Evolutionary conservation across 1,139 yeast genomes (phyloP).

Genomic region (Geotrichum fermentans): DNA sequence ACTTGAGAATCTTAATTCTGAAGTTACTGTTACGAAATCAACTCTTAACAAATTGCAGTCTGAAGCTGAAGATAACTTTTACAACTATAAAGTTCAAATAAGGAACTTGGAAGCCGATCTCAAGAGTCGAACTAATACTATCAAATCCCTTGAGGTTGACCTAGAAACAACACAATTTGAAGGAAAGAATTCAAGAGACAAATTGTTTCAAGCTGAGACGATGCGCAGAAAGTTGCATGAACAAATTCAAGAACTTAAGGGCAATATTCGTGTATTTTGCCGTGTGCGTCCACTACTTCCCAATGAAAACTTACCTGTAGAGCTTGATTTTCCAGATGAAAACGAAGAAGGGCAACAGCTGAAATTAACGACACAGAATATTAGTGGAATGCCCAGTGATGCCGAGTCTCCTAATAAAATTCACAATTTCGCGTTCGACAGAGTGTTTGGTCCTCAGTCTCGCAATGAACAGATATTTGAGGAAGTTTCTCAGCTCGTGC

Average conservation of each 20-base stretch:
- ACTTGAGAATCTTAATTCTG: constrained; percentile 4
- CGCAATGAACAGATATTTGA: constrained; percentile 65
- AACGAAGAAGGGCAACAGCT: constrained; percentile 49
- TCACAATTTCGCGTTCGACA: constrained; percentile 66
- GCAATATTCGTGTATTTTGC: constrained; percentile 88
- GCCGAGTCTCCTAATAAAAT: constrained; percentile 28
- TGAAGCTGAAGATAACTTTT: constrained; percentile 3
- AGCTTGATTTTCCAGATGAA: constrained; percentile 48
- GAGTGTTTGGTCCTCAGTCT: constrained; percentile 56
- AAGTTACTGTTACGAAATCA: constrained; percentile 2
- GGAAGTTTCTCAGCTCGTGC: constrained; percentile 82
- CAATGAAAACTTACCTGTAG: constrained; percentile 34
- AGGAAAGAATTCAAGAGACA: constrained; percentile 31
- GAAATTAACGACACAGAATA: constrained; percentile 25
- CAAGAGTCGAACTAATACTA: constrained; percentile 1
- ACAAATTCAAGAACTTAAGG: constrained; percentile 77
- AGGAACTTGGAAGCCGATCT: constrained; percentile 3
- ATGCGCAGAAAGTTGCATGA: constrained; percentile 67
- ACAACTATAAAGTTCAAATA: constrained; percentile 2
- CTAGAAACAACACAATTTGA: constrained; percentile 24
- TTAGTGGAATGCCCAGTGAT: constrained; percentile 14
- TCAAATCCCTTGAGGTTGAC: constrained; percentile 22
- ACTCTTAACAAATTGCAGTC: constrained; percentile 4
- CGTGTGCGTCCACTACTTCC: constrained; percentile 61
- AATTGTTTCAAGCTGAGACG: constrained; percentile 46